phyloP scores from a whole-genome alignment of 1,139 yeast genomes.

The Kodamaea alishanica region DNA sequence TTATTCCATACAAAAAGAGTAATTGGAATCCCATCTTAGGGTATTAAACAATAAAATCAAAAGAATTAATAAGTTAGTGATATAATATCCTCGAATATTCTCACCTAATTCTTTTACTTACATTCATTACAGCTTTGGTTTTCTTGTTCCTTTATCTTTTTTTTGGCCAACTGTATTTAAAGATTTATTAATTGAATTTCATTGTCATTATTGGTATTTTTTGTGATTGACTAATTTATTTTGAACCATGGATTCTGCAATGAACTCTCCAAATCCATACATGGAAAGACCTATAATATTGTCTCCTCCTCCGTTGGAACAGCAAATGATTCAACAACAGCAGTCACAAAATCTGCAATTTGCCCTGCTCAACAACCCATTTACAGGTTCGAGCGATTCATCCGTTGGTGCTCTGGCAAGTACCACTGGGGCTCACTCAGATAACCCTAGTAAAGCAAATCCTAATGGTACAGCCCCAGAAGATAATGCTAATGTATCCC shows the following conservation, averaged over 20 bases:
- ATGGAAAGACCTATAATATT: constrained; percentile 36
- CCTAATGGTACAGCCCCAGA: not conserved
- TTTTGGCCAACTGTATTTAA: no score
- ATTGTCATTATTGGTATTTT: no score
- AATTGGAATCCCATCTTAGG: no score
- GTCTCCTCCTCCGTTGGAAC: constrained; percentile 41
- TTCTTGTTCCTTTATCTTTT: no score
- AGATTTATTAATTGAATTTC: no score
- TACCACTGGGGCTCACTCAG: not conserved
- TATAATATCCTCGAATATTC: no score
- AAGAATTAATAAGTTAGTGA: no score
- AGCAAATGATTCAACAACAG: constrained; percentile 8
- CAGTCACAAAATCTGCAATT: constrained; percentile 1
- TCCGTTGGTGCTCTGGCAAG: not conserved
- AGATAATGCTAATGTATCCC: not conserved
- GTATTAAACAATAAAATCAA: no score
- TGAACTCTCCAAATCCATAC: constrained; percentile 14
- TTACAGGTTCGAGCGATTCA: constrained; percentile 1
- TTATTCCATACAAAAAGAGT: no score
- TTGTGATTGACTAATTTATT: no score
- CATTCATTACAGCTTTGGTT: no score
- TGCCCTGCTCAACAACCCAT: constrained; percentile 4
- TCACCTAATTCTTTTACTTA: no score
- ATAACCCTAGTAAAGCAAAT: not conserved
- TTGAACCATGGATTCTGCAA: constrained; percentile 5